Evolutionary conservation across 176 grass and related monocot species (phyloP).

Genomic region (Neostapfia colusana): DNA sequence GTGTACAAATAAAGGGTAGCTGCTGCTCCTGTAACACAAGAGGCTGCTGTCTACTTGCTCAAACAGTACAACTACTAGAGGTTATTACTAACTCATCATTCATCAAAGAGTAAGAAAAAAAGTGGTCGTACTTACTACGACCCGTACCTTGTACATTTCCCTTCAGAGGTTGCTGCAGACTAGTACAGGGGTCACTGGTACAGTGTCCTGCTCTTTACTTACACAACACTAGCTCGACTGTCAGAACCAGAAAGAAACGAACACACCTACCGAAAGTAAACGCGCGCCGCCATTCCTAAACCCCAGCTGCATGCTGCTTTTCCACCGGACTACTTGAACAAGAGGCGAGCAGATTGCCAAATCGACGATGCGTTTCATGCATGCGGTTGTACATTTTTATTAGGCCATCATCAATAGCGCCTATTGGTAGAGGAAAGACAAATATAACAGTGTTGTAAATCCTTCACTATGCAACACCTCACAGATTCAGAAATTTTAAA

Average conservation of each 20-base stretch:
- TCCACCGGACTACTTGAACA: background rate
- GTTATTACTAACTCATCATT: background rate
- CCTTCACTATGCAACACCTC: too few species aligned
- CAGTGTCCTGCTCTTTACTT: too few species aligned
- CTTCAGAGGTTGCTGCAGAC: background rate
- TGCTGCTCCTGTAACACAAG: background rate
- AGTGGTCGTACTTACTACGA: background rate
- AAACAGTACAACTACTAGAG: slow-evolving; percentile 2
- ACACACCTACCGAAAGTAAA: background rate
- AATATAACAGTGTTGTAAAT: too few species aligned
- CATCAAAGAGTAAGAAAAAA: background rate
- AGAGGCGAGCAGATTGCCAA: background rate
- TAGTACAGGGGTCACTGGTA: too few species aligned
- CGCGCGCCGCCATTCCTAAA: slow-evolving; percentile 37
- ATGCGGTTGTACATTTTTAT: slow-evolving; percentile 11
- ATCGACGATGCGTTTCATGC: slow-evolving; percentile 1
- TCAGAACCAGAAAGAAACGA: background rate
- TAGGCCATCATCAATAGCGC: background rate
- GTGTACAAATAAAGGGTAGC: too few species aligned
- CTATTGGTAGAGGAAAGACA: background rate
- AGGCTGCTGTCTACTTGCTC: background rate
- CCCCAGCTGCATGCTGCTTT: background rate
- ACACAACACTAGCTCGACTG: background rate
- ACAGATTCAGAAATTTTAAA: too few species aligned
- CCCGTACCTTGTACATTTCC: slow-evolving; percentile 18